Evolutionary conservation across 768 basidiomycete species (phyloP), one percentile per base, ranked within the genome.

Genomic region (Saitozyma sp.): DNA sequence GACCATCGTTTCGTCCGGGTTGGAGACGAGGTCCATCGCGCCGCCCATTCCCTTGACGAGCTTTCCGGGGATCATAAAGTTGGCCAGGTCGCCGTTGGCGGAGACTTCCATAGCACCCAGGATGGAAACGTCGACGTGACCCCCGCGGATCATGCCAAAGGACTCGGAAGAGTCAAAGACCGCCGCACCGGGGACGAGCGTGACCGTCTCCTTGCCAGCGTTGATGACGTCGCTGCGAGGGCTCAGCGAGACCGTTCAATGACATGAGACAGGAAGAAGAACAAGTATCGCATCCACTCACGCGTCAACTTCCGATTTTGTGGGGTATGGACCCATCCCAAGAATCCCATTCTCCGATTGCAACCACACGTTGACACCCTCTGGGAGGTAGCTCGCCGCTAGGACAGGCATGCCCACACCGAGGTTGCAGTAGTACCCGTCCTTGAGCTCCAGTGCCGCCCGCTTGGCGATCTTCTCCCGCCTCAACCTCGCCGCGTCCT

Each of bases 51-150:
- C 75, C 63, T 74, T 74, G 56, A 76, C 70, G 48, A 74, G 66
- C 53, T 96, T 95, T 13, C 92, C 91, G 2, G 93, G 94, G 73
- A 96, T 93, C 94, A 96, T 97, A 78, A 92, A 97, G 83, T 97
- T 97, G 60, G 94, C 94, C 66, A 97, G 89, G 78, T 97, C 94
- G 54, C 75, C 93, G 1, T 86, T 86, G 67, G 90, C 87, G 1
- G 92, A 92, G 54, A 97, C 94, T 84, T 97, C 88, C 91, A 97
- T 91, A 19, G 75, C 75, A 38, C 94, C 94, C 54, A 97, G 86
- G 74, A 97, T 94, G 8, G 92, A 87, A 52, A 95, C 90, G 68
- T 97, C 87, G 54, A 97, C 86, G 80, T 97, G 94, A 6, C 94
- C 94, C 50, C 94, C 94, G 57, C 94, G 90, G 80, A 97, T 96